phyloP scores from a whole-genome alignment of 257 asterid genomes.

The Anisodus acutangulus region DNA sequence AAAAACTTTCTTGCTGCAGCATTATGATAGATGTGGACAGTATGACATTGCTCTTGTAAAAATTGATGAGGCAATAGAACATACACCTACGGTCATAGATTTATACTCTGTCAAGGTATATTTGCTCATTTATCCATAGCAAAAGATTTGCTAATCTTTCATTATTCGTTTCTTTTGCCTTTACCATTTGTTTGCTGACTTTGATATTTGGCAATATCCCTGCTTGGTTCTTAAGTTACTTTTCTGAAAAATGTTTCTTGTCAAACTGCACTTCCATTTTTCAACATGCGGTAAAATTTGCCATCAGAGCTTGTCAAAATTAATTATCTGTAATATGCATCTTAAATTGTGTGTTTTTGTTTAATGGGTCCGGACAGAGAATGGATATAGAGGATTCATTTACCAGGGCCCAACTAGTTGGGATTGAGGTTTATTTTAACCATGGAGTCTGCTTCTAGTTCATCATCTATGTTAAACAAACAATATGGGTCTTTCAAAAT shows the following conservation, averaged over 20 bases:
- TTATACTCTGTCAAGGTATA: slow-evolving; percentile 91
- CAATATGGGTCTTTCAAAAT: neutral
- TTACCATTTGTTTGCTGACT: slow-evolving; percentile 26
- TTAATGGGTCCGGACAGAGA: neutral
- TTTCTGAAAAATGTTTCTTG: neutral
- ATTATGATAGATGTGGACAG: slow-evolving; percentile 83
- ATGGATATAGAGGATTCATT: neutral
- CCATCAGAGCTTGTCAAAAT: neutral
- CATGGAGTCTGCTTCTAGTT: neutral
- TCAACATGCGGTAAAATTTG: neutral
- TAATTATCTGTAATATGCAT: neutral
- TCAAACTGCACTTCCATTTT: neutral
- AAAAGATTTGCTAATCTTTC: neutral
- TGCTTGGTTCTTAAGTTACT: neutral
- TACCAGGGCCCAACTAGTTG: neutral
- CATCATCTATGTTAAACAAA: neutral
- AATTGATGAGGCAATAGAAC: slow-evolving; percentile 92
- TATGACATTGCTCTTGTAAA: slow-evolving; percentile 73
- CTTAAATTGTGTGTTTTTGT: neutral
- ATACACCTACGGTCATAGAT: slow-evolving; percentile 97
- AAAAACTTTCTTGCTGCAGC: slow-evolving; percentile 65
- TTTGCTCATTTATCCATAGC: slow-evolving; percentile 19
- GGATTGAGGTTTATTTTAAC: neutral
- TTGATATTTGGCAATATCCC: slow-evolving; percentile 9
- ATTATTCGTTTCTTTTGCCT: neutral